Evolutionary conservation across 1,284 basidiomycete genomes (phyloP), one percentile per base, ranked within the genome.

Genomic region (Rugosomyces carneus): DNA sequence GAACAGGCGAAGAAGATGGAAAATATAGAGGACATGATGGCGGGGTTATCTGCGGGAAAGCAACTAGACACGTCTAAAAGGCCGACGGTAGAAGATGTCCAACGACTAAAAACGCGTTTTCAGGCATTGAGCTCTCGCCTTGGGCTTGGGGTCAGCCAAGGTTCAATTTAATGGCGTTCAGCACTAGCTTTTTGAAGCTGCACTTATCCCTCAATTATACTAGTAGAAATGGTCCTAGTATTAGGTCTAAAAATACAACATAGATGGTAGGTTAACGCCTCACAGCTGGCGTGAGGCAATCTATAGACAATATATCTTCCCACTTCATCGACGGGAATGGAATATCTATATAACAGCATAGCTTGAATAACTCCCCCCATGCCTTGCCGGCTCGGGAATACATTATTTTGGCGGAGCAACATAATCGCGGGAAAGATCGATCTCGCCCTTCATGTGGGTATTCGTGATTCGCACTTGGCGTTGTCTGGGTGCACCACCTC

Each of bases 381-480:
- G 29, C 37, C 31, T 48, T 29, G 39, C 21, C 42, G 24, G 39
- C 41, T 11, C 26, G 11, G 20, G 41, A 11, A 26, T 8, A 39
- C 39, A 45, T 48, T 44, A 75, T 60, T 80, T 77, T 40, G 68
- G 65, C 37, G 74, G 71, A 26, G 71, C 68, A 45, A 76, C 71
- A 57, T 78, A 82, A 58, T 84, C 89, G 53, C 78, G 78, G 43
- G 84, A 84, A 41, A 94, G 65, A 65, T 94, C 91, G 67, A 94
- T 85, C 54, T 84, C 81, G 31, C 78, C 83, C 59, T 82, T 85
- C 59, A 93, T 64, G 71, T 93, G 93, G 1, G 85, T 84, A 58
- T 94, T 95, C 40, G 90, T 93, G 52, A 94, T 79, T 56, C 88
- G 82, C 52, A 82, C 79, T 58, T 81, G 82, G 39, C 89, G 74